Evolutionary conservation across 139 green algal genomes (phyloP).

Genomic region (Chloropicon primus): DNA sequence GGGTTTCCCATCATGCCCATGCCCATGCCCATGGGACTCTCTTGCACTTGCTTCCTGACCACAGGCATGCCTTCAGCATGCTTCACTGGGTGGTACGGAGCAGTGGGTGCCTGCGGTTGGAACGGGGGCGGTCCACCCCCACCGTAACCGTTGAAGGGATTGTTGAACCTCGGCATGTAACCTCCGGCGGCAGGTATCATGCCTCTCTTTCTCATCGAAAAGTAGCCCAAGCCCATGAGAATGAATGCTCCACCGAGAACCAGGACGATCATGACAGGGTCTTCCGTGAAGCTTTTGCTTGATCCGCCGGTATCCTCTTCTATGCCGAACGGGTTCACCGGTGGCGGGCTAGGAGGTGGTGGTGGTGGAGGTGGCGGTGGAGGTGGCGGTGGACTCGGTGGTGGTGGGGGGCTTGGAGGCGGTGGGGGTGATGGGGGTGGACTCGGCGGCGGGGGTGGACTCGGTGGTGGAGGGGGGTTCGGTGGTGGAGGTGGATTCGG

Average conservation of each 20-base stretch:
- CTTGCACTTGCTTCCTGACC: neutral
- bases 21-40: neutral
- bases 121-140: neutral
- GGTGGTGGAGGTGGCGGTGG: neutral
- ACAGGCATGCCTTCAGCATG: neutral
- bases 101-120: neutral
- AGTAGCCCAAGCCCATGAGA: neutral
- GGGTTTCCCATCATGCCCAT: neutral
- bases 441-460: neutral
- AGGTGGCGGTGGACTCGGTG: neutral
- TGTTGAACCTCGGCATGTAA: neutral
- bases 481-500: neutral
- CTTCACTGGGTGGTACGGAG: neutral
- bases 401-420: neutral
- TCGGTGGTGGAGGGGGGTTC: neutral
- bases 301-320: neutral
- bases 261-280: neutral
- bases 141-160: neutral
- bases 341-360: neutral
- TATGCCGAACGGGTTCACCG: neutral
- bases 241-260: neutral
- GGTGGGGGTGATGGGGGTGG: neutral
- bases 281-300: neutral
- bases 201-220: neutral
- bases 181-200: neutral